Evolutionary conservation across 192 early-diverging fungal genomes (phyloP).

Genomic region (Linnemannia schmuckeri): DNA sequence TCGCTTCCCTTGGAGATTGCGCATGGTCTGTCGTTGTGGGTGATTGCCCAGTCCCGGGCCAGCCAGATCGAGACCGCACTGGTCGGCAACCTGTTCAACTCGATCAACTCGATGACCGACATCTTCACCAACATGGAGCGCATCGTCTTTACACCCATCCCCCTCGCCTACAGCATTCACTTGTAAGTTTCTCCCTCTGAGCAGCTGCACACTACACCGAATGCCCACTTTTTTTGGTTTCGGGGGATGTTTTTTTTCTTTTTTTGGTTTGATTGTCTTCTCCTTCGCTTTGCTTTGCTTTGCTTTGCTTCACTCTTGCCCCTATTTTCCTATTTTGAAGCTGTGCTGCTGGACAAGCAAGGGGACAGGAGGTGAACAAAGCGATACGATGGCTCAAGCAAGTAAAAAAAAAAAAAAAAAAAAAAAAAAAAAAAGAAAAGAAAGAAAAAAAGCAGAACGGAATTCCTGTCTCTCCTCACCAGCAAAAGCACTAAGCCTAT

Average conservation of each 20-base stretch:
- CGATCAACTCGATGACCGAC: constrained; percentile 68
- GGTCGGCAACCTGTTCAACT: constrained; percentile 48
- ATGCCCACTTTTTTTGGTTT: neutral
- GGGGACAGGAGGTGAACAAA: neutral
- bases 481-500: no score
- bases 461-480: neutral
- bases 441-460: neutral
- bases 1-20: constrained; percentile 67
- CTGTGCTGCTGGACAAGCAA: neutral
- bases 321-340: neutral
- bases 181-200: constrained; percentile 56
- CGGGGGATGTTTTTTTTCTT: neutral
- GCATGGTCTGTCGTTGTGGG: constrained; percentile 59
- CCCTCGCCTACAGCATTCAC: constrained; percentile 77
- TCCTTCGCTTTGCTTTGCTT: neutral
- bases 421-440: neutral
- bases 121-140: constrained; percentile 76
- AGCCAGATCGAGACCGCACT: constrained; percentile 55
- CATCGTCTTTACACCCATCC: constrained; percentile 77
- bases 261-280: neutral
- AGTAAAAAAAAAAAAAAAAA: neutral
- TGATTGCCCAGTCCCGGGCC: constrained; percentile 53
- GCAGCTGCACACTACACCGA: neutral
- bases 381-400: neutral
- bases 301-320: neutral